Evolutionary conservation across 2,329 filamentous ascomycete species (phyloP).

Genomic region (Gremmenia infestans): DNA sequence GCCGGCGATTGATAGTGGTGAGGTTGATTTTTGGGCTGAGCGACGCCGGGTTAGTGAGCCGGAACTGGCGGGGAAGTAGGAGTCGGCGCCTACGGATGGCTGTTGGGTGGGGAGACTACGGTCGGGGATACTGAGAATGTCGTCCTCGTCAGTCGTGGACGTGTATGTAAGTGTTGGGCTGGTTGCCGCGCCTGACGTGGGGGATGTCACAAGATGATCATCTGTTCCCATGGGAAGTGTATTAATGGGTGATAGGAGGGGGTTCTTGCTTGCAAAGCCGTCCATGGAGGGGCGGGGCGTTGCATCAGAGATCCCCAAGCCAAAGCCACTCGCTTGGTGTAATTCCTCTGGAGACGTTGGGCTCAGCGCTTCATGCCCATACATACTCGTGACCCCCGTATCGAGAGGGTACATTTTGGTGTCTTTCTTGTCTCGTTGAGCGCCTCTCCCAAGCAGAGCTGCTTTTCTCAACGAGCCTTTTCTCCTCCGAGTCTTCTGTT

Average conservation of each 20-base stretch:
- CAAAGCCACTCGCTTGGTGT: conserved; percentile 30
- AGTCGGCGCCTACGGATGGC: conserved; percentile 55
- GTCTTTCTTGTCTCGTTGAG: conserved; percentile 55
- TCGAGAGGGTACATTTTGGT: conserved; percentile 34
- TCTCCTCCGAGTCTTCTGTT: conserved; percentile 58
- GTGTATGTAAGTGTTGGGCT: conserved; percentile 57
- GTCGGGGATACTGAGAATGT: conserved; percentile 59
- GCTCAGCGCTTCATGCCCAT: conserved; percentile 16
- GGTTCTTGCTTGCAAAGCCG: conserved; percentile 36
- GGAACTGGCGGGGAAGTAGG: conserved; percentile 50
- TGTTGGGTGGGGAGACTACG: conserved; percentile 39
- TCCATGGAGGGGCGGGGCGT: conserved; percentile 45
- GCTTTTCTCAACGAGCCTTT: conserved; percentile 85
- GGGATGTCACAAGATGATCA: conserved; percentile 26
- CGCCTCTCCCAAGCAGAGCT: conserved; percentile 72
- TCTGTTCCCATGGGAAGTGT: conserved; percentile 29
- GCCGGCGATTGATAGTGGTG: conserved; percentile 53
- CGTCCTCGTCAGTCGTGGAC: conserved; percentile 81
- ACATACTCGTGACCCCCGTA: conserved; percentile 24
- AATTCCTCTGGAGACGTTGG: conserved; percentile 25
- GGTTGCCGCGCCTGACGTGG: conserved; percentile 33
- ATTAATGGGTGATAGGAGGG: conserved; percentile 21
- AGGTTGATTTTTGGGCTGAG: conserved; percentile 41
- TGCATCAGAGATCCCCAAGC: conserved; percentile 44
- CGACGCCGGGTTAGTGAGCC: conserved; percentile 32